Base-by-base conservation (phyloP, 2,329 filamentous ascomycete species). In the Chaetomium olivaceum region DNA sequence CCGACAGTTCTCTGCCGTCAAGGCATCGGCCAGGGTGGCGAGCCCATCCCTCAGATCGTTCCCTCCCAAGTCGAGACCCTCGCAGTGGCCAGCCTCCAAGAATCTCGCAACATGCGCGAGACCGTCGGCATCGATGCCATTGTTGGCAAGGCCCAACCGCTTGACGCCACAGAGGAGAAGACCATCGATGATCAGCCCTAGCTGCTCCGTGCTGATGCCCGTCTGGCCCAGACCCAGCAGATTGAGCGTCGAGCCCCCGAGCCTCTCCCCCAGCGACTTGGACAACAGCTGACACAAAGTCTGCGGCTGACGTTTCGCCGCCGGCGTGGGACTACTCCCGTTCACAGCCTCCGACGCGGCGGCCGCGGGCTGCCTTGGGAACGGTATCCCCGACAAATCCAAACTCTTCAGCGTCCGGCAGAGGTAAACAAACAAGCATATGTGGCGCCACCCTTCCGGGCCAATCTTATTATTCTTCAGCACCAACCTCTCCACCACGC, bases 401-500 rank as follows among this genome's bases (percentile, higher is more conserved):
- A 98, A 85, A 6, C 86, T 90, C 76, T 93, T 93, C 63, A 99
- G 82, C 0, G 93, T 93, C 68, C 88, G 89, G 72, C 92, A 97
- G 81, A 97, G 89, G 77, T 97, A 92, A 61, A 97, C 83, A 75
- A 98, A 99, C 7, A 97, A 81, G 50, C 90, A 90, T 64, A 98
- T 88, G 74, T 98, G 88, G 73, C 90, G 93, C 95, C 95, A 99
- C 19, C 94, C 95, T 69, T 96, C 90, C 0, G 84, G 82, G 0
- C 92, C 91, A 66, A 98, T 89, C 73, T 93, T 94, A 75, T 98
- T 98, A 78, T 96, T 92, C 78, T 96, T 97, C 51, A 99, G 79
- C 1, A 92, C 90, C 7, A 99, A 80, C 68, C 92, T 91, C 79
- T 97, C 93, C 4, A 98, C 87, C 1, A 96, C 87, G 19, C 93